Evolutionary conservation across 345 rosid genomes (phyloP).

Genomic region (Euphorbia peplus): DNA sequence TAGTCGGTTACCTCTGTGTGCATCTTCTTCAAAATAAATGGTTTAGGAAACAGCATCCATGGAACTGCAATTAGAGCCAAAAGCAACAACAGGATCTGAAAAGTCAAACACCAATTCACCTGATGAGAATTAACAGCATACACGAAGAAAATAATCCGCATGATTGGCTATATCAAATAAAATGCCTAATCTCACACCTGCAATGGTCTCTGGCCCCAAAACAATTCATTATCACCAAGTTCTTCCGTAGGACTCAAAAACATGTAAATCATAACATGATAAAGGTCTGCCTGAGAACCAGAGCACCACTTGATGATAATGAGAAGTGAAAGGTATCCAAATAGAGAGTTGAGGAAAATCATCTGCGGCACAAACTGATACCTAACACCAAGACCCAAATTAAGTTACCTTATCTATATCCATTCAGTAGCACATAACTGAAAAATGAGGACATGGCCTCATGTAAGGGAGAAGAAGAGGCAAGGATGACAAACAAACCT

Average conservation of each 20-base stretch:
- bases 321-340: slow-evolving; percentile 93
- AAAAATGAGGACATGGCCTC: neutral
- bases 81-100: slow-evolving; percentile 77
- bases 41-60: slow-evolving; percentile 98
- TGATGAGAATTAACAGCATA: slow-evolving; percentile 14
- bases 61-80: slow-evolving; percentile 83
- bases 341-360: slow-evolving; percentile 87
- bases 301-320: slow-evolving; percentile 94
- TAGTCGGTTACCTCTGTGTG: slow-evolving; percentile 58
- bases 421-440: neutral
- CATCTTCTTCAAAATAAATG: slow-evolving; percentile 80
- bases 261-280: slow-evolving; percentile 99
- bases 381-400: slow-evolving; percentile 46
- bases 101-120: slow-evolving; percentile 23
- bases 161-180: neutral
- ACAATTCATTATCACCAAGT: slow-evolving; percentile 84
- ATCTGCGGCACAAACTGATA: slow-evolving; percentile 96
- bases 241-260: slow-evolving; percentile 91
- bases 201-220: slow-evolving; percentile 91
- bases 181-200: slow-evolving; percentile 50
- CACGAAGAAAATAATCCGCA: neutral
- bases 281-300: slow-evolving; percentile 97
- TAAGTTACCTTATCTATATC: slow-evolving; percentile 16
- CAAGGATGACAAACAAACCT: slow-evolving; percentile 39
- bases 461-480: neutral